Percentiles rank a stretch among this genome's conserved stretches.
Evolutionary conservation across 495 filamentous ascomycete species (phyloP).

Genomic region (Penicillium canariense): DNA sequence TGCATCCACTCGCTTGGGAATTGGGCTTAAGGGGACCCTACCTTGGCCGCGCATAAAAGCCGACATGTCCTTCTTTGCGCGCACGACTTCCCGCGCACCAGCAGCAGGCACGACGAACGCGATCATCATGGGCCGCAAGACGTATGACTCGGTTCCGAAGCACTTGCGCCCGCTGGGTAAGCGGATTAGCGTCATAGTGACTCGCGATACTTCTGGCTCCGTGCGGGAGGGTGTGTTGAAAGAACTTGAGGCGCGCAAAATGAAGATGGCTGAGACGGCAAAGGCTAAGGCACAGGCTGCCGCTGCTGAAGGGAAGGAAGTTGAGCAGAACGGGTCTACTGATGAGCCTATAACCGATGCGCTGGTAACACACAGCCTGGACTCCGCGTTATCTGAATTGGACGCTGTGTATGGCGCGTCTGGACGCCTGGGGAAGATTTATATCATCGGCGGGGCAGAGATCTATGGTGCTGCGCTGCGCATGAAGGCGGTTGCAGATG

Average conservation of each 20-base stretch:
- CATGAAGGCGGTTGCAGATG: conserved; percentile 15
- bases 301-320: background rate
- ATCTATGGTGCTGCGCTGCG: conserved; percentile 71
- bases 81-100: conserved; percentile 71
- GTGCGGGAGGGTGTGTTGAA: conserved; percentile 26
- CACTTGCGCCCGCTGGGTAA: conserved; percentile 75
- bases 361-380: conserved; percentile 46
- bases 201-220: conserved; percentile 39
- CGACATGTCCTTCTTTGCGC: conserved; percentile 93
- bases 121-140: conserved; percentile 96
- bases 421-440: conserved; percentile 53
- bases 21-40: conserved; percentile 73
- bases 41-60: conserved; percentile 85
- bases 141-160: conserved; percentile 81
- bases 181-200: conserved; percentile 76
- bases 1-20: conserved; percentile 65
- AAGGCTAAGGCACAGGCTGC: conserved; percentile 13
- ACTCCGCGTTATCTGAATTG: conserved; percentile 52
- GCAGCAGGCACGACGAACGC: conserved; percentile 55
- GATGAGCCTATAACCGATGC: conserved; percentile 32
- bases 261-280: conserved; percentile 20
- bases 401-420: conserved; percentile 22
- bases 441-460: conserved; percentile 87
- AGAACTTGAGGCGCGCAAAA: conserved; percentile 24
- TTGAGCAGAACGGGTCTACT: background rate